A percentile compares a stretch with the other conserved stretches of the same genome.
phyloP scores from a whole-genome alignment of 768 basidiomycete genomes.

The Imleria badia region DNA sequence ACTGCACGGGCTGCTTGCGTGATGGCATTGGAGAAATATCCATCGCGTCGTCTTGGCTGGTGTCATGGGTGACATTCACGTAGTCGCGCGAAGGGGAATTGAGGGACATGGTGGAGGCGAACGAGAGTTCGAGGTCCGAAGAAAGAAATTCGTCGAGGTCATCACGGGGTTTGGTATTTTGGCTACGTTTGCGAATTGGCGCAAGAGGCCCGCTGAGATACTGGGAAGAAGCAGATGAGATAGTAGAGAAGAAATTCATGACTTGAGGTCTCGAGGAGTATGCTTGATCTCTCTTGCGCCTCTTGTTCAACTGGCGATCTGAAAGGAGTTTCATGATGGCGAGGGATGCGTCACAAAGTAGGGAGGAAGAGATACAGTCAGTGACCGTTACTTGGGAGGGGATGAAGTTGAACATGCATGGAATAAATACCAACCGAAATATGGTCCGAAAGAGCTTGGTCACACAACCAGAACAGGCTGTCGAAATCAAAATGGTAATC shows the following conservation, averaged over 20 bases:
- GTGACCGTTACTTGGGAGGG: constrained; percentile 8
- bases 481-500: constrained; percentile 16
- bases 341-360: constrained; percentile 25
- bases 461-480: constrained; percentile 27
- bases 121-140: constrained; percentile 80
- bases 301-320: constrained; percentile 46
- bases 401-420: constrained; percentile 16
- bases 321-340: constrained; percentile 39
- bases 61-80: constrained; percentile 46
- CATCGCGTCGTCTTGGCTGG: constrained; percentile 63
- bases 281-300: constrained; percentile 40
- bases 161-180: constrained; percentile 43
- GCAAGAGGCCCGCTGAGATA: constrained; percentile 41
- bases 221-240: constrained; percentile 42
- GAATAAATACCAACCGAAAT: constrained; percentile 32
- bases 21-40: constrained; percentile 73
- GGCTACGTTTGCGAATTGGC: constrained; percentile 50
- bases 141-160: constrained; percentile 67
- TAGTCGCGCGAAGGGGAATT: constrained; percentile 62
- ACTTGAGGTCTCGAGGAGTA: constrained; percentile 33
- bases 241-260: constrained; percentile 56
- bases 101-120: constrained; percentile 80
- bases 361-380: constrained; percentile 11
- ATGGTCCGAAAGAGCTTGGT: constrained; percentile 22
- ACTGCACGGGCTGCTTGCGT: constrained; percentile 31